Conservation (phyloP, 306 rosid genomes). For the Mucuna pruriens region DNA sequence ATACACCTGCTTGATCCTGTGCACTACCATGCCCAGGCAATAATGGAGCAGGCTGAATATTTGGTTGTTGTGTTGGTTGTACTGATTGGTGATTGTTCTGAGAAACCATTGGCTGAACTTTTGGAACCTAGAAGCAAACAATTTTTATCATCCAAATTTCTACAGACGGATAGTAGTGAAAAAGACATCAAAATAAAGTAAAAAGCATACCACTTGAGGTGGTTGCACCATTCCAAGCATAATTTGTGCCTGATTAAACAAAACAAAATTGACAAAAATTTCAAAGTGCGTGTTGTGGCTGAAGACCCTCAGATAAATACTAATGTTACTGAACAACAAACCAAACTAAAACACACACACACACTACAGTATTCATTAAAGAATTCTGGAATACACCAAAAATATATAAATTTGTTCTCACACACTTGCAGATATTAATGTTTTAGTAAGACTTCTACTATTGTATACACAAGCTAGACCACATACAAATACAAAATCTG, state of each 20-base stretch:
- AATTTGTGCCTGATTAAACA: conserved; percentile 79
- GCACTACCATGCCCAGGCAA: conserved; percentile 56
- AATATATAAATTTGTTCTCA: background rate
- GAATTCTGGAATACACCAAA: background rate
- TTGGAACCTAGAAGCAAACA: conserved; percentile 66
- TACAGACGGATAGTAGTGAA: conserved; percentile 25
- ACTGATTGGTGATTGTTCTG: conserved; percentile 69
- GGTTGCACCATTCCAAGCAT: conserved; percentile 99
- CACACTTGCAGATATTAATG: conserved; percentile 18
- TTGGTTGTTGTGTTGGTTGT: conserved; percentile 58
- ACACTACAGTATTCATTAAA: background rate
- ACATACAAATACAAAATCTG: conserved; percentile 6
- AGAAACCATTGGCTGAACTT: conserved; percentile 61
- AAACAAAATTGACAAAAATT: conserved; percentile 31
- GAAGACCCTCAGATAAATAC: background rate
- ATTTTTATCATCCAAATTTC: conserved; percentile 19
- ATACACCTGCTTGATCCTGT: conserved; percentile 74
- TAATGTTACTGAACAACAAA: background rate
- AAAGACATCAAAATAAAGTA: background rate
- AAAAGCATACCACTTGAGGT: conserved; percentile 69
- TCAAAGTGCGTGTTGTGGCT: background rate
- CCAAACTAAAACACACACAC: conserved; percentile 16
- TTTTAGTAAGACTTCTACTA: background rate
- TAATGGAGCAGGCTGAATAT: conserved; percentile 57
- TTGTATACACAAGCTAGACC: too few relatives aligned